phyloP scores from a whole-genome alignment of 768 basidiomycete species.

The Psilocybe subaeruginosa region DNA sequence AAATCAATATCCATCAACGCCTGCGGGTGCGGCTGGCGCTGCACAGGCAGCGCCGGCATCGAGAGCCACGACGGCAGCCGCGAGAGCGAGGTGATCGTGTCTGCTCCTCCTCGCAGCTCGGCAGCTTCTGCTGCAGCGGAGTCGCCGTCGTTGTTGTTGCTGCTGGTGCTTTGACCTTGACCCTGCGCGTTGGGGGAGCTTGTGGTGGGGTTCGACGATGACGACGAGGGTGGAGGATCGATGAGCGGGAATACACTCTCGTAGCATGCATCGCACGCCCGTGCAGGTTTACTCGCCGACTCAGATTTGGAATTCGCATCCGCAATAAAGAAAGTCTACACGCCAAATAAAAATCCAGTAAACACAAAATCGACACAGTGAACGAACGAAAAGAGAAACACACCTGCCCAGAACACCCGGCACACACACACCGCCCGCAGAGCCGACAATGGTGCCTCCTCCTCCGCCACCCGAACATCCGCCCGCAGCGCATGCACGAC shows the following conservation, averaged over 20 bases:
- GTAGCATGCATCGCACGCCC: constrained; percentile 87
- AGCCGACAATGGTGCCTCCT: constrained; percentile 86
- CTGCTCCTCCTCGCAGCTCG: constrained; percentile 22
- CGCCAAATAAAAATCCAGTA: background rate
- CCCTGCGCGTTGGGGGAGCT: too few species aligned
- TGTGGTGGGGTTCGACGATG: too few species aligned
- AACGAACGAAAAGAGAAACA: constrained; percentile 18
- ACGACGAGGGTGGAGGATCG: constrained; percentile 24
- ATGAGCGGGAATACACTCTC: constrained; percentile 82
- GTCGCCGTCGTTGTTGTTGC: background rate
- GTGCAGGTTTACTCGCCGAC: constrained; percentile 54
- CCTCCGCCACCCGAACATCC: constrained; percentile 76
- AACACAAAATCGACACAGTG: constrained; percentile 1
- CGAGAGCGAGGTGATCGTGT: constrained; percentile 53
- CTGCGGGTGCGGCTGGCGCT: constrained; percentile 38
- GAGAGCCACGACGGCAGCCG: constrained; percentile 59
- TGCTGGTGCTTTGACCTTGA: constrained; percentile 10
- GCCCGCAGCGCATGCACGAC: constrained; percentile 83
- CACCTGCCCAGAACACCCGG: constrained; percentile 80
- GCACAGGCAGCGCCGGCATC: constrained; percentile 51
- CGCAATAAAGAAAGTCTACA: constrained; percentile 82
- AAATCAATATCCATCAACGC: constrained; percentile 52
- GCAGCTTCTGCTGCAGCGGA: background rate
- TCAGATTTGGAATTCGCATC: constrained; percentile 51
- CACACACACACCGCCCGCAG: constrained; percentile 86